Evolutionary conservation across 371 early-diverging fungal species (phyloP), one percentile per base, ranked within the genome.

Genomic region (Mucor plumbeus): DNA sequence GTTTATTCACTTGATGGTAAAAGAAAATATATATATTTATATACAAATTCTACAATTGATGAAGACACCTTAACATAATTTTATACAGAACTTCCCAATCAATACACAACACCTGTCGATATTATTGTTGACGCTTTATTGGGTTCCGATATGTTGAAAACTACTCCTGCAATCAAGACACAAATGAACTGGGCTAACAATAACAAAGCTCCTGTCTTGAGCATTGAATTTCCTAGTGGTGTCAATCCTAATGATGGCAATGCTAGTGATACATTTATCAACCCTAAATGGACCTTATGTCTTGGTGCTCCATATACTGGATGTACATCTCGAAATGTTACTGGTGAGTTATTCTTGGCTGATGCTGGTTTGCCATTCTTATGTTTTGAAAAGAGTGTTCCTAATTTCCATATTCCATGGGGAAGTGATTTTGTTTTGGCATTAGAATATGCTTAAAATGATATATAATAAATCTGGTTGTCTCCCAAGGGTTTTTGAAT

Each of bases 51-150:
- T 5, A 19, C 10, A 10, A n/a, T n/a, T 50, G 26, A 38, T 36
- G 31, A 9, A 53, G 7, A 43, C 15, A n/a, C 43, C 43, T 26
- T 26, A 26, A 26, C 26, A 26, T 26, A 26, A n/a, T 43, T 43
- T n/a, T 15, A 44, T 17, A 26, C 58, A 39, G 41, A 87, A 38
- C 69, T 89, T 7, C 87, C 88, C 9, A 78, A 86, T 36, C 81
- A 74, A 44, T 67, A 78, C 4, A 81, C 84, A 6, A 82, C 79
- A 7, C 91, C 92, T 10, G 90, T 93, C 9, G 95, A 94, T 71
- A 63, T 93, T 14, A 91, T 94, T 64, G 83, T 94, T 54, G 95
- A 94, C 73, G 90, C 86, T 0, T 70, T 94, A 60, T 74, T 93
- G 44, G 93, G 93, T 1, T 75, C 85, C 15, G 61, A 67, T 7